A percentile compares a stretch with the other conserved stretches of the same genome.
phyloP scores from a whole-genome alignment of 371 early-diverging fungal species.

The Capniomyces stellatus region DNA sequence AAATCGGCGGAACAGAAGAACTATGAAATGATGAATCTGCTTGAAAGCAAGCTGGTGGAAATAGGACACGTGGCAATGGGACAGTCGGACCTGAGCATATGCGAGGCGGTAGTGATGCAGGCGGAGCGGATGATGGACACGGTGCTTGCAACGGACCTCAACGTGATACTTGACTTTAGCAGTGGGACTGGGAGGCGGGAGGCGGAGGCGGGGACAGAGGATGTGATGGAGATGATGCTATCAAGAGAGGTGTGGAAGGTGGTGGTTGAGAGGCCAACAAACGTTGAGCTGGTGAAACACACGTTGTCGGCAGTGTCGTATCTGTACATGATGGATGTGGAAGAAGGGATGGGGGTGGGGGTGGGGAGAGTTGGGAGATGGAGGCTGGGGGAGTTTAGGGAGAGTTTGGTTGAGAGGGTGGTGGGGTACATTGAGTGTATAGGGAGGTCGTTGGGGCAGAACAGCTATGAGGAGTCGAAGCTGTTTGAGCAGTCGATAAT shows the following conservation, averaged over 20 bases:
- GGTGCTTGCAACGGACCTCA: constrained; percentile 15
- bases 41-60: constrained; percentile 4
- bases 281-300: constrained; percentile 12
- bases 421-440: constrained; percentile 6
- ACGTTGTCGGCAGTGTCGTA: constrained; percentile 13
- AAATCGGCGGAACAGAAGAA: constrained; percentile 1
- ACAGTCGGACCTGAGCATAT: constrained; percentile 8
- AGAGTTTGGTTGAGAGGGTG: constrained; percentile 3
- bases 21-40: constrained; percentile 9
- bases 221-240: constrained; percentile 5
- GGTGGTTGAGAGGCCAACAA: constrained; percentile 10
- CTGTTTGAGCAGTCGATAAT: constrained; percentile 10
- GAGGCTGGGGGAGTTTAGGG: constrained; percentile 6
- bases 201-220: neutral
- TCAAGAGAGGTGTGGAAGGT: constrained; percentile 10
- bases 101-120: constrained; percentile 14
- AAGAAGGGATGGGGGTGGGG: too few relatives aligned
- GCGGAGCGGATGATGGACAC: constrained; percentile 15
- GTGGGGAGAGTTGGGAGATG: neutral
- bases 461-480: constrained; percentile 5
- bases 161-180: constrained; percentile 1
- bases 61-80: constrained; percentile 14
- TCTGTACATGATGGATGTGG: constrained; percentile 14
- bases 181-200: neutral
- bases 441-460: constrained; percentile 3